Conservation (phyloP, 169 alveolate genomes). For the Sarcocystis neurona region DNA sequence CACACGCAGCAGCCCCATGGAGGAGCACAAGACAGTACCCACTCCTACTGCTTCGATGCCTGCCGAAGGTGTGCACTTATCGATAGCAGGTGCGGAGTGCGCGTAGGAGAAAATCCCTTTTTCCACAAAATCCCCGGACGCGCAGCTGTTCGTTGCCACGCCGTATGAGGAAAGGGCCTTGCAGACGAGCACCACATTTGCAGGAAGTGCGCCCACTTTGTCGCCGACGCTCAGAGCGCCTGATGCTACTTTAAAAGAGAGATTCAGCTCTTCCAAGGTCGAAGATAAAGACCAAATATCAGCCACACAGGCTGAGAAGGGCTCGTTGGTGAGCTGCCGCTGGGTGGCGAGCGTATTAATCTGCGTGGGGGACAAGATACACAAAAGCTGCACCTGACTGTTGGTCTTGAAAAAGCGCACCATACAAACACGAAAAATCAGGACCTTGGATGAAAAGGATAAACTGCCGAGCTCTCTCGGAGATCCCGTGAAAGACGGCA, state of each 20-base stretch:
- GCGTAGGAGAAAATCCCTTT: background rate
- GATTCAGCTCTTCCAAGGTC: background rate
- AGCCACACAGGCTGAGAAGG: conserved; percentile 8
- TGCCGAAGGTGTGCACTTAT: background rate
- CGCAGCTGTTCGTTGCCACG: background rate
- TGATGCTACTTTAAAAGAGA: background rate
- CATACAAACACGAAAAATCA: too few species aligned
- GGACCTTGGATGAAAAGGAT: too few species aligned
- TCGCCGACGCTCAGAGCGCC: conserved; percentile 50
- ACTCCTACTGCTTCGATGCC: background rate
- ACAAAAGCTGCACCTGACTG: too few species aligned
- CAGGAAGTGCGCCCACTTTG: conserved; percentile 31
- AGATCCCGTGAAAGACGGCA: too few species aligned
- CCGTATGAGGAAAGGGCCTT: background rate
- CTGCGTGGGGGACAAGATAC: background rate
- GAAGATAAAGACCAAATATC: conserved; percentile 19
- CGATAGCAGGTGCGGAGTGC: background rate
- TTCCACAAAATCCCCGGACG: conserved; percentile 24
- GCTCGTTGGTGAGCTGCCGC: background rate
- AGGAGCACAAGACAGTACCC: conserved; percentile 22
- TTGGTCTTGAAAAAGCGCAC: too few species aligned
- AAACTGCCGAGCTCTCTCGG: too few species aligned
- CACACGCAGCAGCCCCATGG: background rate
- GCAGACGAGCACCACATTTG: background rate
- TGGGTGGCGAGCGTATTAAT: background rate